Base-by-base conservation (phyloP, 2,329 filamentous ascomycete genomes). In the Fusarium chlamydosporum region DNA sequence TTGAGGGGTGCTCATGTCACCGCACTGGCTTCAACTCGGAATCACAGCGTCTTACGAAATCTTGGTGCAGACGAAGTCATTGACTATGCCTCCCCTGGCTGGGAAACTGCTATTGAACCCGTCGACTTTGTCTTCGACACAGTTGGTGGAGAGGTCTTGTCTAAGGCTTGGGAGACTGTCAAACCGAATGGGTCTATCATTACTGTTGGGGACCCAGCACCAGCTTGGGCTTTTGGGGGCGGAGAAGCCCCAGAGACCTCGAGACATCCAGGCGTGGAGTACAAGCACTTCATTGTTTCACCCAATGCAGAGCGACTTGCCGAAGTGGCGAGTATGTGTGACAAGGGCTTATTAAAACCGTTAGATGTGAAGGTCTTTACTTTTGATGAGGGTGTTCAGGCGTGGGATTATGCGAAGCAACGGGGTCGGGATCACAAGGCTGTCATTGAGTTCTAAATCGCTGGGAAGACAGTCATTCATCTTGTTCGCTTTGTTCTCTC, bases 141-240 rank as follows among this genome's bases (percentile, higher is more conserved):
- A 2, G 66, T 68, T 0, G 65, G 66, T 0, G 38, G 42, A 0
- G 65, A 61, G 0, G n/a, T 69, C 1, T 7, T 81, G 23, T 31
- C 57, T 2, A 77, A 72, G 43, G 46, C 72, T 0, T 81, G 78
- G 79, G 53, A 64, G 15, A 63, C 67, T 0, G 69, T 82, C 4
- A 77, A 76, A 38, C 50, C 59, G 2, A 57, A 70, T 13, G 79
- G 79, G 0, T 58, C 59, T 0, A 75, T 81, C 11, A 70, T 81
- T 0, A 80, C 80, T 0, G 73, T 82, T 0, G 78, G 70, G 4
- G 79, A 79, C 42, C 77, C 78, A 8, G 70, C 77, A 0, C 77
- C 78, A 0, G 16, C 58, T 0, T 80, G 78, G 79, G 77, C 77
- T 0, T 77, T 75, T n/a, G 70, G 64, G 0, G 38, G 51, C 4